phyloP scores from a whole-genome alignment of 768 basidiomycete species.

The Pleurotus ostreatus region DNA sequence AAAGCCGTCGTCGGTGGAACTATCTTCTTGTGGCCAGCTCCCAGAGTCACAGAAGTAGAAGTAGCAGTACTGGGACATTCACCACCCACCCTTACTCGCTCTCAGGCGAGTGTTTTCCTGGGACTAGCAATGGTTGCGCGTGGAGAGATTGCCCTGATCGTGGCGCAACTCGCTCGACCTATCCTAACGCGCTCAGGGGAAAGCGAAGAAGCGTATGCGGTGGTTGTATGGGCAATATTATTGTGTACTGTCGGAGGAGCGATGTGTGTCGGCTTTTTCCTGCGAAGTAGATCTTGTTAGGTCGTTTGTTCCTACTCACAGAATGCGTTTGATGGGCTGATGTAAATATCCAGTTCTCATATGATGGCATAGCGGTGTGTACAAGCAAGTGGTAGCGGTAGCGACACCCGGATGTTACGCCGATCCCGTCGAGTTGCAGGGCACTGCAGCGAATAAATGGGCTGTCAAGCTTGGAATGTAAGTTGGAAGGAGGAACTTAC shows the following conservation, averaged over 20 bases:
- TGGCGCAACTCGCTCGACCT: constrained; percentile 41
- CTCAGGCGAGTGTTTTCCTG: constrained; percentile 26
- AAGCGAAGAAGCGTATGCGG: constrained; percentile 40
- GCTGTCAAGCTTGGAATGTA: too few relatives aligned
- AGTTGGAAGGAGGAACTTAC: constrained; percentile 15
- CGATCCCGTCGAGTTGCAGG: too few relatives aligned
- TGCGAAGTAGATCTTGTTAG: not conserved
- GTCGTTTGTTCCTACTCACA: too few relatives aligned
- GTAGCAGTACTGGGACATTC: not conserved
- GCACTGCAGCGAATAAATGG: too few relatives aligned
- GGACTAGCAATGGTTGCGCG: constrained; percentile 62
- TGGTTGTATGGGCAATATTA: constrained; percentile 57
- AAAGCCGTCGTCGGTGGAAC: constrained; percentile 49
- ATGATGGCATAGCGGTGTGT: too few relatives aligned
- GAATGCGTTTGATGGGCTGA: too few relatives aligned
- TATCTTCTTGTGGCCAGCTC: constrained; percentile 31
- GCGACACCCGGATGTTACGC: too few relatives aligned
- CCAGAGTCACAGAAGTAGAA: not conserved
- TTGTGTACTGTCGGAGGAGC: constrained; percentile 51
- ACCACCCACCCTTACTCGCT: not conserved
- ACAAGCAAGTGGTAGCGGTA: too few relatives aligned
- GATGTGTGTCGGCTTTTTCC: not conserved
- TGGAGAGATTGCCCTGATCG: constrained; percentile 65
- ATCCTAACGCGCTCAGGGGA: constrained; percentile 17
- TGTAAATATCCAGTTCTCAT: too few relatives aligned